A percentile compares a stretch with the other conserved stretches of the same genome.
These are phyloP conservation scores for Picochlorum sp. DNA, from an alignment of 139 green algal genomes.

Conservation along the genomic window DNA sequence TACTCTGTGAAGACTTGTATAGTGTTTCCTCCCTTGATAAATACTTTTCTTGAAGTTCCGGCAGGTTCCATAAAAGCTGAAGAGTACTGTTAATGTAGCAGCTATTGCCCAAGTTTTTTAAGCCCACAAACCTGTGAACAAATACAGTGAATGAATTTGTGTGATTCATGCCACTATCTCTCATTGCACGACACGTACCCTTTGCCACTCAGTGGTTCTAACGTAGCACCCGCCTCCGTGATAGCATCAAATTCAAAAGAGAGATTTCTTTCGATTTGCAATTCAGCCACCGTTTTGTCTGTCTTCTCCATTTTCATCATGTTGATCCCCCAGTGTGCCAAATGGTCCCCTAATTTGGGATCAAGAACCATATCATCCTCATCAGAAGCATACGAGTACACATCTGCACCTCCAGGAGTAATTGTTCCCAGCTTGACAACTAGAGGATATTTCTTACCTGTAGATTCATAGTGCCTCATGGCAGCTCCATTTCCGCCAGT, in stretches of 20 bases:
- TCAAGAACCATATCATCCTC: conserved; percentile 98
- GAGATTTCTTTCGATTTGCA: conserved; percentile 79
- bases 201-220: conserved; percentile 67
- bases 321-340: conserved; percentile 97
- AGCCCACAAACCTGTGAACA: conserved; percentile 48
- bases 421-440: conserved; percentile 95
- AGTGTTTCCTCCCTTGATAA: conserved; percentile 41
- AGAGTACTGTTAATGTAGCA: conserved; percentile 93
- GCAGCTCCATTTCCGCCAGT: conserved; percentile 85
- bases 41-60: conserved; percentile 61
- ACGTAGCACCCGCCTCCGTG: conserved; percentile 71
- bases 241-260: conserved; percentile 84
- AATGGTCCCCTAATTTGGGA: conserved; percentile 69
- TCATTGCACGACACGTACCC: conserved; percentile 28
- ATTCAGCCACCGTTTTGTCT: conserved; percentile 93
- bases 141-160: neutral
- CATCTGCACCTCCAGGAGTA: conserved; percentile 78
- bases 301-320: conserved; percentile 94
- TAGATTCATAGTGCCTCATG: conserved; percentile 82
- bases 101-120: conserved; percentile 96
- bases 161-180: neutral
- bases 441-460: conserved; percentile 79
- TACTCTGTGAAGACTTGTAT: conserved; percentile 27
- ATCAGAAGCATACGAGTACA: conserved; percentile 80
- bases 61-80: conserved; percentile 72